Evolutionary conservation across 805 yeast genomes (phyloP), one percentile per base, ranked within the genome.

Genomic region (Hanseniaspora pseudoguilliermondii): DNA sequence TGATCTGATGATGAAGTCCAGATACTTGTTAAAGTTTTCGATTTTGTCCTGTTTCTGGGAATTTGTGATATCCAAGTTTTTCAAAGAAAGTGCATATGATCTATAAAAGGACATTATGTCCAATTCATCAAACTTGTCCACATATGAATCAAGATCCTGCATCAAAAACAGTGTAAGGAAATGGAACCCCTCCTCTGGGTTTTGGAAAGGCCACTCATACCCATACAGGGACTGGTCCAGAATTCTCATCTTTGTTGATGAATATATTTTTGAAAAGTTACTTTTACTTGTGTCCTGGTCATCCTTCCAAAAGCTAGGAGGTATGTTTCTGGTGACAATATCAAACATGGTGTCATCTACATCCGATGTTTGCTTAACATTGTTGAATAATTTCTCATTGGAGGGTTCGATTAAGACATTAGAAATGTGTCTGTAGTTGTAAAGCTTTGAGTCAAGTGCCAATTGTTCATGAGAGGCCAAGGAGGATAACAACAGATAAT

Each of bases 141-240:
- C 32, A 18, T 34, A 38, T 18, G 18, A 29, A n/a, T 46, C 39
- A n/a, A 53, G 27, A 23, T 53, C 50, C 6, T 53, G 34, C 47
- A 53, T 23, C 18, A 53, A 9, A 21, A 53, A 53, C 25, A 38
- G 23, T 25, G 56, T 46, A n/a, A 53, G 34, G 39, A 53, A 53
- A 13, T 46, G 43, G 15, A 53, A 32, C 34, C 29, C 32, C 18
- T 53, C 56, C 13, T 29, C 34, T 9, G 46, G 43, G 35, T 29
- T 18, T 9, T 27, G 35, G 38, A 53, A 53, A 11, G 56, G 56
- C 44, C 44, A 53, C 10, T 29, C 18, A 23, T 53, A 53, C 2
- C 40, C 34, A 39, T 53, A 8, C 21, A 38, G 4, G 20, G 47
- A 29, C 42, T 53, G 56, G 27, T 39, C 48, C 10, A 46, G 5